Evolutionary conservation across 345 rosid genomes (phyloP).

Genomic region (Eucalyptus erythrocorys): DNA sequence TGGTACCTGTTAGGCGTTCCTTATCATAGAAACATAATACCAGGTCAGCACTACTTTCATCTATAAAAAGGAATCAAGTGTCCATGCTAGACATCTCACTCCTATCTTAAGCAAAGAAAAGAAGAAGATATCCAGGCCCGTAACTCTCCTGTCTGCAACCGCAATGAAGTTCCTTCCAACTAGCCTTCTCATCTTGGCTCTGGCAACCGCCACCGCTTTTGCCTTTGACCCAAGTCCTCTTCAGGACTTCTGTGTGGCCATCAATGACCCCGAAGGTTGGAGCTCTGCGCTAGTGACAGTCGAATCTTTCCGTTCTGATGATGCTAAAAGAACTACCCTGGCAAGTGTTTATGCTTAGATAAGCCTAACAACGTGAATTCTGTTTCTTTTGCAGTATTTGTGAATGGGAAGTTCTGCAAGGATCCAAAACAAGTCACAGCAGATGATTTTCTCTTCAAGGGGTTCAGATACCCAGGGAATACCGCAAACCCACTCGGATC

Average conservation of each 20-base stretch:
- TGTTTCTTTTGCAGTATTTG: background rate
- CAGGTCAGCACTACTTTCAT: background rate
- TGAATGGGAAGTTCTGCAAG: constrained; percentile 5
- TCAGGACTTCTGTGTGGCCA: constrained; percentile 14
- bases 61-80: background rate
- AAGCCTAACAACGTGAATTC: background rate
- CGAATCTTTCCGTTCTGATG: too few species aligned
- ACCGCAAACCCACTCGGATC: background rate
- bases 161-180: background rate
- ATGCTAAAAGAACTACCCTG: background rate
- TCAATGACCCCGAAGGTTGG: background rate
- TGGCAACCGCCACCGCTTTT: background rate
- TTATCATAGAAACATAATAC: background rate
- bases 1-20: background rate
- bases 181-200: background rate
- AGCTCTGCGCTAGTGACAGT: too few species aligned
- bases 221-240: background rate
- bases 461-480: background rate
- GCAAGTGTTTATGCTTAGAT: background rate
- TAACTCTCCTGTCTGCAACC: background rate
- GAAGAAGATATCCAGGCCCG: background rate
- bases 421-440: constrained; percentile 11
- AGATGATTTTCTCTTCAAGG: constrained; percentile 2
- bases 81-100: background rate
- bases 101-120: background rate